Conservation (phyloP, 495 filamentous ascomycete species). For the Opeltia flavorubescens region DNA sequence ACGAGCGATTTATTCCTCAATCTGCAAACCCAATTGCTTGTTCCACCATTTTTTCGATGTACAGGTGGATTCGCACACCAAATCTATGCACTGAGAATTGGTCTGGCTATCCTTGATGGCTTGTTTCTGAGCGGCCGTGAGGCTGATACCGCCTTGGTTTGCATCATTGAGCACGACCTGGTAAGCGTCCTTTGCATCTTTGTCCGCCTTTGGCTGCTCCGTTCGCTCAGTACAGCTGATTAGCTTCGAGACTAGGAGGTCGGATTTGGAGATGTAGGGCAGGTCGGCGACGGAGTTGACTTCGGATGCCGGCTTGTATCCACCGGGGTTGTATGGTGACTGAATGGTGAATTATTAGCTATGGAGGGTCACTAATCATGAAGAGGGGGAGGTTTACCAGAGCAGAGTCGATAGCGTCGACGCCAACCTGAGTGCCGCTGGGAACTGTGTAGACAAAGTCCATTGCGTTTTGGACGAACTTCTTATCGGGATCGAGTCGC, state of each 20-base stretch:
- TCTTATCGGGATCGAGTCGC: neutral
- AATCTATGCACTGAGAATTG: too few species aligned
- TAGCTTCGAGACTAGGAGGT: neutral
- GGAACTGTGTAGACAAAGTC: neutral
- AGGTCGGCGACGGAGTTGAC: neutral
- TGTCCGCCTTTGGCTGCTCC: neutral
- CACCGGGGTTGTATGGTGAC: neutral
- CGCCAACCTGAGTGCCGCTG: neutral
- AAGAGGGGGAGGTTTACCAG: neutral
- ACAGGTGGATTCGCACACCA: too few species aligned
- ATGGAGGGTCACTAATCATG: neutral
- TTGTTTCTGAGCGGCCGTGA: too few species aligned
- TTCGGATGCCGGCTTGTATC: neutral
- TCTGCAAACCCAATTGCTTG: too few species aligned
- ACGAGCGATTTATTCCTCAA: too few species aligned
- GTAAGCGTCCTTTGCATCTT: neutral
- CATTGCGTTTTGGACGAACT: neutral
- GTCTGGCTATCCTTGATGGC: too few species aligned
- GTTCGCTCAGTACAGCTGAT: neutral
- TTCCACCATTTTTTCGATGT: too few species aligned
- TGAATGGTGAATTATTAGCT: neutral
- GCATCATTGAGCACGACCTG: neutral
- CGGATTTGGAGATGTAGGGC: neutral
- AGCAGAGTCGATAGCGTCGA: neutral
- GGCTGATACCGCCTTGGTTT: neutral